Evolutionary conservation across 495 filamentous ascomycete genomes (phyloP).

Genomic region (Cryomyces antarcticus): DNA sequence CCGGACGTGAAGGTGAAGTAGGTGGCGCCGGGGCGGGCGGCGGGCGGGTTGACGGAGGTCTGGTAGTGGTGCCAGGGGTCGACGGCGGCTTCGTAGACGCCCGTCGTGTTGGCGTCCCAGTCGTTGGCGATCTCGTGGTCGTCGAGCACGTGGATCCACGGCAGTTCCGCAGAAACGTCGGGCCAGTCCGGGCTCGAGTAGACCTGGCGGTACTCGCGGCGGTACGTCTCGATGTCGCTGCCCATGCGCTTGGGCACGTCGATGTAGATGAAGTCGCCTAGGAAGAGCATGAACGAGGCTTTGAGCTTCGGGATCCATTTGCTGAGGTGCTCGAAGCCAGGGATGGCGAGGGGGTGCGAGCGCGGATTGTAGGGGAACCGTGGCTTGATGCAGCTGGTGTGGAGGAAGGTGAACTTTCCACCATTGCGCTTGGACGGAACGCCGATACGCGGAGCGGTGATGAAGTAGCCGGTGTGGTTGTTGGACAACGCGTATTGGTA

Average conservation of each 20-base stretch:
- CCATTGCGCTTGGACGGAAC: conserved; percentile 23
- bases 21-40: conserved; percentile 34
- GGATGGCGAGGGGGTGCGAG: conserved; percentile 60
- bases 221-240: conserved; percentile 49
- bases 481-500: conserved; percentile 75
- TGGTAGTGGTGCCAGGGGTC: conserved; percentile 83
- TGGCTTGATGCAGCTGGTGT: conserved; percentile 77
- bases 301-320: conserved; percentile 39
- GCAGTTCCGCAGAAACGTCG: conserved; percentile 43
- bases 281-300: conserved; percentile 85
- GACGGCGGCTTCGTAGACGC: conserved; percentile 51
- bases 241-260: conserved; percentile 73
- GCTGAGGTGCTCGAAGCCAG: conserved; percentile 49
- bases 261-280: conserved; percentile 97
- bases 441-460: conserved; percentile 47
- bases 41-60: conserved; percentile 60
- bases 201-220: conserved; percentile 77
- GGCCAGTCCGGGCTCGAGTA: conserved; percentile 87
- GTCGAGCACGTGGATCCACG: conserved; percentile 90
- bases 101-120: conserved; percentile 56
- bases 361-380: conserved; percentile 73
- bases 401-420: conserved; percentile 64
- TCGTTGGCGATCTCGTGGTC: conserved; percentile 94
- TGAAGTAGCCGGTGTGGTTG: conserved; percentile 58
- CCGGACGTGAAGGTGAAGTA: conserved; percentile 81